Percentiles rank a stretch among this genome's conserved stretches.
Evolutionary conservation across 139 green algal genomes (phyloP).

Genomic region (Coccomyxa sp.): DNA sequence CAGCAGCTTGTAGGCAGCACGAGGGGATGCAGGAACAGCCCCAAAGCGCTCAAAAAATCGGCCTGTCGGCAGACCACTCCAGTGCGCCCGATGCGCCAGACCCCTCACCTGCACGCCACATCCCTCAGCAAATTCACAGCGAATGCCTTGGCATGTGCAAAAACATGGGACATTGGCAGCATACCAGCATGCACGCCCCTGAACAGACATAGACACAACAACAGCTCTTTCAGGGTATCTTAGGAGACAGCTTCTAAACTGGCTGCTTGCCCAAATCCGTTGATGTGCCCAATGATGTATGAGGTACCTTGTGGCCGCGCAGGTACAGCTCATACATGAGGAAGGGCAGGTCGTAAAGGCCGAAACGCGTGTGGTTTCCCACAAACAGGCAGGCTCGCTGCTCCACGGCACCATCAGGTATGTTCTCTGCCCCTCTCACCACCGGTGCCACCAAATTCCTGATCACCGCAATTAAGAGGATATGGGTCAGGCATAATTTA

Average conservation of each 20-base stretch:
- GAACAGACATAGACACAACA: no score
- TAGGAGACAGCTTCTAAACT: no score
- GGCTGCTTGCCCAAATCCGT: no score
- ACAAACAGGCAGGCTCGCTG: slow-evolving; percentile 65
- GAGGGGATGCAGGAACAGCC: slow-evolving; percentile 62
- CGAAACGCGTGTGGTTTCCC: slow-evolving; percentile 70
- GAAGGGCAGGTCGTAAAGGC: slow-evolving; percentile 72
- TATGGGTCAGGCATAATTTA: no score
- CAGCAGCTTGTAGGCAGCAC: slow-evolving; percentile 65
- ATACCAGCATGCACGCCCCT: no score
- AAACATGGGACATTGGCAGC: no score
- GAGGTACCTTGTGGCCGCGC: slow-evolving; percentile 53
- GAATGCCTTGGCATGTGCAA: no score
- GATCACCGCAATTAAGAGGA: not conserved
- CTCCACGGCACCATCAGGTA: slow-evolving; percentile 33
- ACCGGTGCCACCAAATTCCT: slow-evolving; percentile 60
- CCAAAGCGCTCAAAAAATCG: slow-evolving; percentile 58
- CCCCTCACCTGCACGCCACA: slow-evolving; percentile 37
- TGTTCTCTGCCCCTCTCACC: slow-evolving; percentile 53
- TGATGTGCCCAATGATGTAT: no score
- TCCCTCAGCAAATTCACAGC: no score
- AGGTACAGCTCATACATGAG: slow-evolving; percentile 67
- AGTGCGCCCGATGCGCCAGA: slow-evolving; percentile 56
- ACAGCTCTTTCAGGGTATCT: no score
- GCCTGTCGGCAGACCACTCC: slow-evolving; percentile 36